phyloP scores from a whole-genome alignment of 73 alveolate genomes.

The Strombidium stylifer region DNA sequence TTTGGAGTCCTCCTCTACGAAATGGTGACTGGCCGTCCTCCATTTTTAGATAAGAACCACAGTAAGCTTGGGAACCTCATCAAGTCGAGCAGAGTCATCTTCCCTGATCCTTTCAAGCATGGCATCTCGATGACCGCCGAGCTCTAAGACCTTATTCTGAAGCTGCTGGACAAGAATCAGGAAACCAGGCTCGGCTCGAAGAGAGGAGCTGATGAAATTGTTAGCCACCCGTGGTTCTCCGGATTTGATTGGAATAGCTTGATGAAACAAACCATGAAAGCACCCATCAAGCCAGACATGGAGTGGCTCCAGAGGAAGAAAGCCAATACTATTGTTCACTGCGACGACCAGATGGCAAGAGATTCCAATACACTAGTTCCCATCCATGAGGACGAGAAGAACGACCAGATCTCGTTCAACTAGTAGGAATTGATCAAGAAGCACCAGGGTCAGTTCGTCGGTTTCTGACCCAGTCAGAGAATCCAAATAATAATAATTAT shows the following conservation, averaged over 20 bases:
- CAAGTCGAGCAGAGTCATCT: conserved; percentile 16
- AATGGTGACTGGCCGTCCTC: conserved; percentile 74
- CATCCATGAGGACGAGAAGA: no score
- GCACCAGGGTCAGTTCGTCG: no score
- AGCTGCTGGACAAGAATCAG: conserved; percentile 62
- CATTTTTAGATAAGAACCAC: conserved; percentile 58
- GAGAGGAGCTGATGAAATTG: conserved; percentile 78
- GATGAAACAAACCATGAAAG: neutral
- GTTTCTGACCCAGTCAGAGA: no score
- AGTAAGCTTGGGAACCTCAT: conserved; percentile 38
- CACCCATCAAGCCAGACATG: conserved; percentile 25
- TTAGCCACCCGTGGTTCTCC: conserved; percentile 61
- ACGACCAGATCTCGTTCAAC: no score
- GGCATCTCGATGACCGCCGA: conserved; percentile 1
- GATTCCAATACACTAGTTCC: no score
- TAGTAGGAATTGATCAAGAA: no score
- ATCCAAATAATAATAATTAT: no score
- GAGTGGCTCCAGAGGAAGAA: no score
- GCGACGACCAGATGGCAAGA: no score
- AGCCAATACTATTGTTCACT: no score
- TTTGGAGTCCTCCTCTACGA: conserved; percentile 83
- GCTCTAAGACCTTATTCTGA: conserved; percentile 52
- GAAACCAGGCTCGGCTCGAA: conserved; percentile 69
- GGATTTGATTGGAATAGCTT: conserved; percentile 52
- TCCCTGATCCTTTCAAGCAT: no score